phyloP scores from a whole-genome alignment of 257 asterid species.

The Penstemon eatonii region DNA sequence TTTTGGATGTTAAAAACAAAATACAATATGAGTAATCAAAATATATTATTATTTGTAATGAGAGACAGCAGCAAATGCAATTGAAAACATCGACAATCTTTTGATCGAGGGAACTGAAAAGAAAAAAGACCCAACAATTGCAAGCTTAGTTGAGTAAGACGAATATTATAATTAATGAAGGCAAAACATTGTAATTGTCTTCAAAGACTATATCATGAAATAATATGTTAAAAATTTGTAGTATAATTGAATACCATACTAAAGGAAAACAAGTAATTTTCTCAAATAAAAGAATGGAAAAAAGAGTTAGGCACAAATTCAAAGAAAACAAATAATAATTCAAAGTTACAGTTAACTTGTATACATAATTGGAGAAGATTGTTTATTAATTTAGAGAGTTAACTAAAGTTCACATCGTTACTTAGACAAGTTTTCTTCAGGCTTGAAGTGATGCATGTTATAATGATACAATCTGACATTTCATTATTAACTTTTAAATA shows the following conservation, averaged over 20 bases:
- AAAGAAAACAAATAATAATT: not conserved
- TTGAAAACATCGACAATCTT: too few relatives aligned
- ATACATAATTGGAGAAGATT: not conserved
- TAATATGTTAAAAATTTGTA: not conserved
- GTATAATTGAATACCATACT: not conserved
- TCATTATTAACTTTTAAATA: too few relatives aligned
- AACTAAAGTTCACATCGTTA: not conserved
- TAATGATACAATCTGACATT: too few relatives aligned
- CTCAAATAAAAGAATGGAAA: not conserved
- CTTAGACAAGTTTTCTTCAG: not conserved
- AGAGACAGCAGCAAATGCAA: too few relatives aligned
- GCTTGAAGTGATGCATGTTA: not conserved
- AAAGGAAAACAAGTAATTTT: not conserved
- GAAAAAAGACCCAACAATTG: too few relatives aligned
- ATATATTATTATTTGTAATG: too few relatives aligned
- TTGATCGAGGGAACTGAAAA: too few relatives aligned
- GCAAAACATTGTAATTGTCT: too few relatives aligned
- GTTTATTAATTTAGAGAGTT: not conserved
- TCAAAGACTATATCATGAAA: not conserved
- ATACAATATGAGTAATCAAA: not conserved
- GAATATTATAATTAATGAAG: not conserved
- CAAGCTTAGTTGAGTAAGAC: too few relatives aligned
- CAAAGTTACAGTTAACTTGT: too few relatives aligned
- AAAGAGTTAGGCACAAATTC: not conserved
- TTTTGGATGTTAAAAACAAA: constrained; percentile 6